Evolutionary conservation across 306 rosid genomes (phyloP), one percentile per base, ranked within the genome.

Genomic region (Cucumis melo): DNA sequence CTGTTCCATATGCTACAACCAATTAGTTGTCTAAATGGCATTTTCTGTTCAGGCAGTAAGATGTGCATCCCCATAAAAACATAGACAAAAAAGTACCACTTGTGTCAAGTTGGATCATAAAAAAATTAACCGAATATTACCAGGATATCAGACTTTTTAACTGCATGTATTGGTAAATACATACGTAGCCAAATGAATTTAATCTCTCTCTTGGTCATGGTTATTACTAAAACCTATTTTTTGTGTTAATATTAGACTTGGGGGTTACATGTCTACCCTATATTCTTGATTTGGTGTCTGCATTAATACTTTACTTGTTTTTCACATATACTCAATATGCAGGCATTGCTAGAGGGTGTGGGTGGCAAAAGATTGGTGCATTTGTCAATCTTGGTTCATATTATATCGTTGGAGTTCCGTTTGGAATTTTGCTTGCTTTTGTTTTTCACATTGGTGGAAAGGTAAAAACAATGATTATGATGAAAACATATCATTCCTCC

Each of bases 291-390:
- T n/a, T n/a, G n/a, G n/a, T n/a, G n/a, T n/a, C n/a, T n/a, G n/a
- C 34, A 7, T n/a, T 19, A 63, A 34, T 0, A 63, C 46, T 63
- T 17, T 24, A 64, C 72, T 8, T 23, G 24, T 68, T 39, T 46
- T 67, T 14, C 20, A 24, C 32, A 78, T 64, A 56, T 50, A 63
- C 9, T 20, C 32, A 46, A 81, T n/a, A n/a, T 74, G 65, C 78
- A 92, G 97, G 97, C 23, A 85, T 81, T 32, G 89, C 88, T 73
- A 86, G 97, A 84, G 97, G 96, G 54, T 90, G 97, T 68, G 97
- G 96, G 32, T 83, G 91, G 97, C 97, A 92, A 78, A 88, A 87
- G 64, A 81, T 86, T 36, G 97, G 97, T 77, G 93, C 97, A 58
- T 83, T 51, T 63, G 80, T 92, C 27, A 92, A 92, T 74, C 87